Base-by-base conservation (phyloP, 108 stramenopile genomes). In the Nitzschia sp. region DNA sequence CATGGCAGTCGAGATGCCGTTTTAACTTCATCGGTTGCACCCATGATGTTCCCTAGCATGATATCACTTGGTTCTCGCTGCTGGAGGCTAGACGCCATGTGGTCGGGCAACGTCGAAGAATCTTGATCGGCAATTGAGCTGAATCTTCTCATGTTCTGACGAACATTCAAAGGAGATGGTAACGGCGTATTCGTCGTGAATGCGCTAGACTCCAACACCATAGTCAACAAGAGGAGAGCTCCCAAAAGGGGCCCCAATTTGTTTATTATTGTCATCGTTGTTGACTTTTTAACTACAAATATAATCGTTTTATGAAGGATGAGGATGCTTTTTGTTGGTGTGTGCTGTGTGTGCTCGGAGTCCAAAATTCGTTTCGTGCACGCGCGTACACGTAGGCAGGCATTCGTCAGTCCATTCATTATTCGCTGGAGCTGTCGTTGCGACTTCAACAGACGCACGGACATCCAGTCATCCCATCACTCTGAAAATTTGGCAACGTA, bases 111-210 rank as follows among this genome's bases (percentile, higher is more conserved):
- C 8, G 19, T 50, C 17, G 48, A 11, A n/a, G n/a, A n/a, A 19
- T 50, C 48, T 50, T 50, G 48, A 4, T 50, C 48, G 5, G 19
- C 13, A 8, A 22, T 5, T 11, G 48, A 8, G 4, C 4, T n/a
- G 21, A 50, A 50, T 50, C 48, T 16, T 50, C 4, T n/a, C 48
- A 22, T 50, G 9, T 22, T 16, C 21, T 50, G 48, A n/a, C 21
- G 48, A 5, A 13, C 19, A 4, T 16, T 4, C 4, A 50, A n/a
- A 8, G 48, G 21, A n/a, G 48, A 50, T 11, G 17, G 48, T 8
- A 5, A 11, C 48, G 19, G 48, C 48, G 48, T 64, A 31, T 30
- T 47, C 31, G 26, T 33, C n/a, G 47, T 35, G 65, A 53, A 66
- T 27, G 65, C 65, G 8, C 30, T n/a, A 2, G 65, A 25, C 32